A percentile compares a stretch with the other conserved stretches of the same genome.
These are phyloP conservation scores for Achlya hypogyna DNA, from an alignment of 352 stramenopile species.

Conservation along the genomic window DNA sequence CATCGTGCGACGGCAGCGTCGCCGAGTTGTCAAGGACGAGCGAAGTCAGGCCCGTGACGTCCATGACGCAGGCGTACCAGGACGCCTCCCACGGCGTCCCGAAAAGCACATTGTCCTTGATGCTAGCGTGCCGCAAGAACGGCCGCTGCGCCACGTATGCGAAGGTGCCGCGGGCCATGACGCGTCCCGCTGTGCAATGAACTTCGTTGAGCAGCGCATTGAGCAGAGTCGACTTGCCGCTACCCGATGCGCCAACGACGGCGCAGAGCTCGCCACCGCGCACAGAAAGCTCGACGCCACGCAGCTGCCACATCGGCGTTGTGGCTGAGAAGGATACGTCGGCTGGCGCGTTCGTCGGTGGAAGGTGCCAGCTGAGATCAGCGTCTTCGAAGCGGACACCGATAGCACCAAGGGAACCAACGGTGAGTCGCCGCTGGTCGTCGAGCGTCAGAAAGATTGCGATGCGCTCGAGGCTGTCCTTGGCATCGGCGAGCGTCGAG, in stretches of 20 bases:
- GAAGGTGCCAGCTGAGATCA: slow-evolving; percentile 35
- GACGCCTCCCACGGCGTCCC: background rate
- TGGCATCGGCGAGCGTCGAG: background rate
- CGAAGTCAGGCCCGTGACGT: background rate
- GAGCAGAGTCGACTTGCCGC: background rate
- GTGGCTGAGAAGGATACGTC: background rate
- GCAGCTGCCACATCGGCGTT: background rate
- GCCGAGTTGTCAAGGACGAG: background rate
- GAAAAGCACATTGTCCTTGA: background rate
- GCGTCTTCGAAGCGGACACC: background rate
- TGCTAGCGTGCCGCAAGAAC: slow-evolving; percentile 29
- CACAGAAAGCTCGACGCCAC: slow-evolving; percentile 71
- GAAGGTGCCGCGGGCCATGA: background rate
- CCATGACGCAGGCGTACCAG: background rate
- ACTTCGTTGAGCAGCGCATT: background rate
- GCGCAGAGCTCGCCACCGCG: background rate
- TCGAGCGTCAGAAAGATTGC: background rate
- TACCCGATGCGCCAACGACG: background rate
- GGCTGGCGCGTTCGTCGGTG: background rate
- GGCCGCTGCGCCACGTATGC: background rate
- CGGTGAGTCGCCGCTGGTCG: background rate
- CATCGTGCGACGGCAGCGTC: background rate
- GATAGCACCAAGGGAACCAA: background rate
- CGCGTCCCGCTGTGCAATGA: background rate
- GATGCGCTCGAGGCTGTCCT: background rate